Evolutionary conservation across 1,284 basidiomycete genomes (phyloP).

Genomic region (Ganoderma resinaceum): DNA sequence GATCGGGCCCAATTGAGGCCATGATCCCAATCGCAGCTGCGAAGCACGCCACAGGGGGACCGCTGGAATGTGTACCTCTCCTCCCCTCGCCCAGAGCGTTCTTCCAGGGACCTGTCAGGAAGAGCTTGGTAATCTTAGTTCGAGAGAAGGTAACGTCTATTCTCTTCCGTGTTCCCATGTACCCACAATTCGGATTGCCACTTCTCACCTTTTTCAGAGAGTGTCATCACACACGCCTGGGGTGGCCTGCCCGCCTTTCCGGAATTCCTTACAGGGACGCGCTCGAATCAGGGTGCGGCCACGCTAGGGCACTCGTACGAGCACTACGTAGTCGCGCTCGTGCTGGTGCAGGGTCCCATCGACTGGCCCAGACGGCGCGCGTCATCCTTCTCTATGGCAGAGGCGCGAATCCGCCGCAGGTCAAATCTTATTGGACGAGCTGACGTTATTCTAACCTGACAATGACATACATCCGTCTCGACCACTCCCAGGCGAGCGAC

Average conservation of each 20-base stretch:
- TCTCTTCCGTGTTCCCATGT: neutral
- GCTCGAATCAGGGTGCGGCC: neutral
- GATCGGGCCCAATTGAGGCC: conserved; percentile 4
- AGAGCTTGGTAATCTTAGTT: conserved; percentile 1
- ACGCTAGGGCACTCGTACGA: neutral
- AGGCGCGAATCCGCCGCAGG: neutral
- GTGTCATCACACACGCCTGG: neutral
- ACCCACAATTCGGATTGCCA: neutral
- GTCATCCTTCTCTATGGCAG: neutral
- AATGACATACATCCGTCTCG: conserved; percentile 3
- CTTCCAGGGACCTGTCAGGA: conserved; percentile 1
- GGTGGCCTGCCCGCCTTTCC: neutral
- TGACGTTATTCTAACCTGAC: conserved; percentile 7
- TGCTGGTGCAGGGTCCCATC: neutral
- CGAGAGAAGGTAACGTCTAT: neutral
- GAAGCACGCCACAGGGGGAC: neutral
- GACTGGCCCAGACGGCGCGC: neutral
- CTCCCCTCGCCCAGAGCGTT: neutral
- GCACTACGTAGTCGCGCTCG: neutral
- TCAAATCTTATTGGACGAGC: conserved; percentile 3
- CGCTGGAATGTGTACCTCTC: conserved; percentile 1
- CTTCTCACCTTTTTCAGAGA: neutral
- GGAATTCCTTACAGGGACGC: neutral
- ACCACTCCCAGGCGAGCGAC: conserved; percentile 2
- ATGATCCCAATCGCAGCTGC: neutral